phyloP scores from a whole-genome alignment of 208 protist genomes.

The Trypanosoma theileri region DNA sequence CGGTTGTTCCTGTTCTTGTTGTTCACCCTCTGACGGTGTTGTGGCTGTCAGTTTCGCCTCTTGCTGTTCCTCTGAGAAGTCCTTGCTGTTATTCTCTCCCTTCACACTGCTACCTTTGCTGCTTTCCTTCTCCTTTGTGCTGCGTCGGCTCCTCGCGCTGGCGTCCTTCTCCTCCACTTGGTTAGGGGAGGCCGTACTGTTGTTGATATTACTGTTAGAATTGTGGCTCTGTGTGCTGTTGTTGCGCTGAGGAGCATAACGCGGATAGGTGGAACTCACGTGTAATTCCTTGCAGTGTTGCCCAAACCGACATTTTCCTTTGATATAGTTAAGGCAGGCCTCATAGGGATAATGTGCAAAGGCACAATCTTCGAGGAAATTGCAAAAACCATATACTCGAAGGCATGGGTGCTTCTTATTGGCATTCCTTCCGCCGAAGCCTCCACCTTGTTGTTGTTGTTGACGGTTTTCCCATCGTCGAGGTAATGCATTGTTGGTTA shows the following conservation, averaged over 20 bases:
- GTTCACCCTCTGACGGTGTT: background rate
- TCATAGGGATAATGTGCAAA: slow-evolving; percentile 89
- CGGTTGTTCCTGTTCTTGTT: background rate
- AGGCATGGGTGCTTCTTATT: slow-evolving; percentile 73
- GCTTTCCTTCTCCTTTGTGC: slow-evolving; percentile 18
- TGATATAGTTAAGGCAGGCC: slow-evolving; percentile 88
- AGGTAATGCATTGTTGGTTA: slow-evolving; percentile 1
- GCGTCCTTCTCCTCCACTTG: slow-evolving; percentile 13
- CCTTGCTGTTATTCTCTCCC: slow-evolving; percentile 17
- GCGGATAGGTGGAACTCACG: slow-evolving; percentile 60
- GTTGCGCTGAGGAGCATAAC: slow-evolving; percentile 28
- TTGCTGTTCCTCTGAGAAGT: slow-evolving; percentile 4
- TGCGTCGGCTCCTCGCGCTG: slow-evolving; percentile 1
- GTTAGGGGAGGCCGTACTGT: background rate
- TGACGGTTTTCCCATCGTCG: slow-evolving; percentile 29
- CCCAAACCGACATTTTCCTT: slow-evolving; percentile 89
- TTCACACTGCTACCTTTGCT: slow-evolving; percentile 28
- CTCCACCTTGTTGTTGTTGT: slow-evolving; percentile 17
- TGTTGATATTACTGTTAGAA: slow-evolving; percentile 6
- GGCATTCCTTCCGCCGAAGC: slow-evolving; percentile 5
- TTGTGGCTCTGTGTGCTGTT: slow-evolving; percentile 14
- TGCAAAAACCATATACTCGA: slow-evolving; percentile 88
- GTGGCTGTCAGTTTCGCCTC: background rate
- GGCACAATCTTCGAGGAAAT: slow-evolving; percentile 87
- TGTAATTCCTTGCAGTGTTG: slow-evolving; percentile 86